Percentiles rank a stretch among this genome's conserved stretches.
These are phyloP conservation scores for Penicillium coprophilum DNA, from an alignment of 495 filamentous ascomycete genomes.

Conservation along the genomic window DNA sequence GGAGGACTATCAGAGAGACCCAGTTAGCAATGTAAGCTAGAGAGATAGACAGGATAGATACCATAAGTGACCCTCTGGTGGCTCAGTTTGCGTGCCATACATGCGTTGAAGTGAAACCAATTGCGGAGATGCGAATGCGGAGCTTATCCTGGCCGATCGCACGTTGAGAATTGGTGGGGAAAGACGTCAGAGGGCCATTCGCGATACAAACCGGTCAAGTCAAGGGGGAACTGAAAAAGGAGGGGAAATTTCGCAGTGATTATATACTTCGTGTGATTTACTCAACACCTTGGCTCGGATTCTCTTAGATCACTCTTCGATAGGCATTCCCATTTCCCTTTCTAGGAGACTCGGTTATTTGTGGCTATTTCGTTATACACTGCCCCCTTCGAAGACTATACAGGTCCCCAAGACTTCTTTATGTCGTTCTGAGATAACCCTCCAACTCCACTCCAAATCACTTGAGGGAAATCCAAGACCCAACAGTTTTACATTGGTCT, in stretches of 20 bases:
- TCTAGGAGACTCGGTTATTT: no score
- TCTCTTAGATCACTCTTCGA: no score
- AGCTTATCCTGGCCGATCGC: slow-evolving; percentile 40
- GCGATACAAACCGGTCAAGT: neutral
- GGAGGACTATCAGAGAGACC: slow-evolving; percentile 65
- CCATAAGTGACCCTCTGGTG: slow-evolving; percentile 54
- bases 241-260: slow-evolving; percentile 26
- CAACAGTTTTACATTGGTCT: slow-evolving; percentile 22
- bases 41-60: slow-evolving; percentile 22
- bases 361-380: no score
- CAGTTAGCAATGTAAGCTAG: slow-evolving; percentile 20
- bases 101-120: slow-evolving; percentile 30
- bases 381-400: no score
- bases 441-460: slow-evolving; percentile 1
- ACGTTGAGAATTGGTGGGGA: slow-evolving; percentile 25
- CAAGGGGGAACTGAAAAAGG: neutral
- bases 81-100: slow-evolving; percentile 50
- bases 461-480: slow-evolving; percentile 21
- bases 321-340: no score
- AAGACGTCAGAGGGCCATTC: slow-evolving; percentile 21
- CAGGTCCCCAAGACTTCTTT: no score
- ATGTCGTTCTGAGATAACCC: neutral
- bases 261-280: no score
- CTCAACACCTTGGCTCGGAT: no score
- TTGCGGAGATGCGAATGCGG: slow-evolving; percentile 43